Base-by-base conservation (phyloP, 2,329 filamentous ascomycete genomes). In the Pseudogymnoascus verrucosus region DNA sequence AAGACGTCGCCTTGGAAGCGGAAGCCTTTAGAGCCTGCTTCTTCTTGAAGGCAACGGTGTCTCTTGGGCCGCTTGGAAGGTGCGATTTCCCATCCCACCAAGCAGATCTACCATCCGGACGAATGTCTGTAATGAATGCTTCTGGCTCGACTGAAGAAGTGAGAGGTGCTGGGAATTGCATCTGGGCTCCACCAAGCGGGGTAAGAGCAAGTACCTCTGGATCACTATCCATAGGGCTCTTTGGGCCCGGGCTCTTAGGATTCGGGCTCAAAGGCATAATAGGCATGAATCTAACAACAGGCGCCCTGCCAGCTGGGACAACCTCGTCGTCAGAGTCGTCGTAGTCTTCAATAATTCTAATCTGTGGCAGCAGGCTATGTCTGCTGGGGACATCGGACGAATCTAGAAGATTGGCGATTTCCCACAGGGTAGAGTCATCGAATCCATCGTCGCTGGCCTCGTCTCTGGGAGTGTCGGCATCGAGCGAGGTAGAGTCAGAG, bases 371-470 rank as follows among this genome's bases (percentile, higher is more conserved):
- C 7, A 85, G 71, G 68, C 80, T 85, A 44, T 80, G 70, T 67
- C 77, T 80, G 11, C 82, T 81, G 3, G 82, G 82, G 4, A 85
- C 73, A 60, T 79, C 72, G 63, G 80, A 78, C 1, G 79, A 77
- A 71, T 81, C 80, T 10, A 87, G 75, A 42, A 87, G 76, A 65
- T 77, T 84, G 64, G 84, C 84, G 73, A 88, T 87, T 70, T 87
- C 84, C 82, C 83, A 86, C 26, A 87, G 74, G 0, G 83, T 87
- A 8, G 76, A 80, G 74, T 87, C 84, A 65, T 87, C 84, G 66
- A 87, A 86, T 21, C 78, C 80, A 61, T 83, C 82, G 39, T 80
- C 81, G 54, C 76, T 78, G 44, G 71, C 71, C 21, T 31, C 19
- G 11, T 74, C 72, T 4, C 51, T 21, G n/a, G 28, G 51, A 57